Conservation (phyloP, 805 yeast species). For the Zygosaccharomyces gambellarensis region DNA sequence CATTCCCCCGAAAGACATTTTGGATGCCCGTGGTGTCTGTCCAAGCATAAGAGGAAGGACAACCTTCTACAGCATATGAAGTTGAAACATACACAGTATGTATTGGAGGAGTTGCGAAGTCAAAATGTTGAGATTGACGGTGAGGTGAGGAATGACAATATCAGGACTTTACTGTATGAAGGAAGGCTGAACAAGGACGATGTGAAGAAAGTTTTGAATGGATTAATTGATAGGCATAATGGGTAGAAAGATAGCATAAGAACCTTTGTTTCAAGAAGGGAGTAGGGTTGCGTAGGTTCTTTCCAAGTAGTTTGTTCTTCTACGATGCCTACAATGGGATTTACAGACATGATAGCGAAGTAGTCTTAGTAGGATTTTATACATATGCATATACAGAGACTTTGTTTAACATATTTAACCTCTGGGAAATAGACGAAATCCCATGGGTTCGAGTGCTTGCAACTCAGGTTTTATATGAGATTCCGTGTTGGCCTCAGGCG, state of each 20-base stretch:
- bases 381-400: no score
- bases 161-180: constrained; percentile 22
- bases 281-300: no score
- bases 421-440: no score
- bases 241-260: background rate
- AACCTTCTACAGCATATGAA: constrained; percentile 33
- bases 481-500: no score
- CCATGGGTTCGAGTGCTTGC: no score
- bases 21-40: constrained; percentile 30
- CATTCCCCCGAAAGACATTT: constrained; percentile 28
- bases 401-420: no score
- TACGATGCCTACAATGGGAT: no score
- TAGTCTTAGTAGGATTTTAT: no score
- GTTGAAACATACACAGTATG: constrained; percentile 27
- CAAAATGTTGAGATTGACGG: constrained; percentile 4
- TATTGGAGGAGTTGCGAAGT: constrained; percentile 21
- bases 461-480: no score
- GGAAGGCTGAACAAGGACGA: constrained; percentile 30
- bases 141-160: constrained; percentile 11
- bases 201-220: constrained; percentile 27
- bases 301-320: no score
- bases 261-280: no score
- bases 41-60: constrained; percentile 34
- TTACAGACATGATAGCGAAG: no score
- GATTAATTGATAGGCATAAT: constrained; percentile 19